These are phyloP conservation scores for Lentinus polychrous DNA, from an alignment of 1,284 basidiomycete genomes.

Conservation along the genomic window DNA sequence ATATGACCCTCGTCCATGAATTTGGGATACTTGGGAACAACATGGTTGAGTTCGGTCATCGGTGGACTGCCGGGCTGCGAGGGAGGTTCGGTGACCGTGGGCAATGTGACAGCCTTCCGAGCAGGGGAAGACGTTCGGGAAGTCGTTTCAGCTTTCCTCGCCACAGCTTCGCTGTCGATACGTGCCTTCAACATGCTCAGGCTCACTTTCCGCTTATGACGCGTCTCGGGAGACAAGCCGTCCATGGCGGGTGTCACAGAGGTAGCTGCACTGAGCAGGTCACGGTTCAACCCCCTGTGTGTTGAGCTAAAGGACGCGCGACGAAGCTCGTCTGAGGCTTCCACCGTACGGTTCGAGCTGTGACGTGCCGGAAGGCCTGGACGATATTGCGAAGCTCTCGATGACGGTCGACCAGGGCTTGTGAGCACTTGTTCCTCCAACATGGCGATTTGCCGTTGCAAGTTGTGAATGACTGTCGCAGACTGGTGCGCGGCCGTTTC, in stretches of 20 bases:
- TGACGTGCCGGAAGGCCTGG: slow-evolving; percentile 40
- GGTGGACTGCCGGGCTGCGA: slow-evolving; percentile 15
- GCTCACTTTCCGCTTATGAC: slow-evolving; percentile 81
- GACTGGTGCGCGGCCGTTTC: slow-evolving; percentile 71
- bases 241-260: slow-evolving; percentile 22
- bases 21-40: slow-evolving; percentile 32
- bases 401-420: slow-evolving; percentile 31
- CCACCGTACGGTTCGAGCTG: slow-evolving; percentile 32
- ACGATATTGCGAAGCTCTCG: slow-evolving; percentile 30
- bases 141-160: slow-evolving; percentile 25
- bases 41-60: background rate
- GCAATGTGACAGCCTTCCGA: slow-evolving; percentile 16
- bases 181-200: slow-evolving; percentile 85
- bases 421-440: slow-evolving; percentile 55
- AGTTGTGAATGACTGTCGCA: slow-evolving; percentile 56
- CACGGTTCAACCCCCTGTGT: slow-evolving; percentile 28
- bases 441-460: slow-evolving; percentile 61
- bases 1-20: slow-evolving; percentile 79
- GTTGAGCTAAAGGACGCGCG: slow-evolving; percentile 40
- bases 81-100: slow-evolving; percentile 23
- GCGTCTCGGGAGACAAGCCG: slow-evolving; percentile 62
- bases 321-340: slow-evolving; percentile 37
- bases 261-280: slow-evolving; percentile 35
- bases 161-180: slow-evolving; percentile 70
- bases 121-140: slow-evolving; percentile 49